These are phyloP conservation scores for Trichoderma gamsii DNA, from an alignment of 495 filamentous ascomycete species.

Conservation along the genomic window DNA sequence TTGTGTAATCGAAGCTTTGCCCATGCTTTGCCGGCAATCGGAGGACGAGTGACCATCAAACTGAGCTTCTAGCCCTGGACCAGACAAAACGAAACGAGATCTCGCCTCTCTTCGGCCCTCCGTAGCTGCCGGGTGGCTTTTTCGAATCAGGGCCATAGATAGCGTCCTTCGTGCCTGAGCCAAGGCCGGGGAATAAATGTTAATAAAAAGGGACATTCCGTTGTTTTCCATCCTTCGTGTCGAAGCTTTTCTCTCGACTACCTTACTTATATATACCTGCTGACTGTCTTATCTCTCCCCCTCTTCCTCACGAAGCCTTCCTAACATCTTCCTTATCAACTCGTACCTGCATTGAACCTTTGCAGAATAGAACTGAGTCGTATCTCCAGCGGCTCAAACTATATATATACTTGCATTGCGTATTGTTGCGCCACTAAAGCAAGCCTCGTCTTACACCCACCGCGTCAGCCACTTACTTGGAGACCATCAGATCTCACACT, in stretches of 20 bases:
- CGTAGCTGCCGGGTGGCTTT: slow-evolving; percentile 8
- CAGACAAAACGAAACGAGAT: not conserved
- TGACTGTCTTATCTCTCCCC: not conserved
- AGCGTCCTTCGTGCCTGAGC: not conserved
- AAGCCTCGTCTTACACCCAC: not conserved
- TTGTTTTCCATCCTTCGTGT: not conserved
- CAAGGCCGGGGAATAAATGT: not conserved
- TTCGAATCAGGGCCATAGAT: not conserved
- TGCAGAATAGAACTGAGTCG: not conserved
- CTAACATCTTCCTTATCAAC: not conserved
- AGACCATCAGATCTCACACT: not conserved
- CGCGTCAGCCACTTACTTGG: not conserved
- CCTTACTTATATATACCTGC: not conserved
- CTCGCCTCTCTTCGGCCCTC: slow-evolving; percentile 12
- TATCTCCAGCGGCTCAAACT: not conserved
- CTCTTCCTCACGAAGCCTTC: not conserved
- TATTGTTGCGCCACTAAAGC: slow-evolving; percentile 3
- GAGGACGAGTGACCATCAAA: not conserved
- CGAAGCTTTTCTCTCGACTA: not conserved
- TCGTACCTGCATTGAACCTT: too few relatives aligned
- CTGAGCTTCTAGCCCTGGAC: not conserved
- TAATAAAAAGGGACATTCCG: not conserved
- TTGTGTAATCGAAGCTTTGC: not conserved
- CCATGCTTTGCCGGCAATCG: not conserved
- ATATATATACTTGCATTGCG: not conserved